Percentiles rank a stretch among this genome's conserved stretches.
Evolutionary conservation across 2,329 filamentous ascomycete genomes (phyloP).

Genomic region (Penicillium sp.): DNA sequence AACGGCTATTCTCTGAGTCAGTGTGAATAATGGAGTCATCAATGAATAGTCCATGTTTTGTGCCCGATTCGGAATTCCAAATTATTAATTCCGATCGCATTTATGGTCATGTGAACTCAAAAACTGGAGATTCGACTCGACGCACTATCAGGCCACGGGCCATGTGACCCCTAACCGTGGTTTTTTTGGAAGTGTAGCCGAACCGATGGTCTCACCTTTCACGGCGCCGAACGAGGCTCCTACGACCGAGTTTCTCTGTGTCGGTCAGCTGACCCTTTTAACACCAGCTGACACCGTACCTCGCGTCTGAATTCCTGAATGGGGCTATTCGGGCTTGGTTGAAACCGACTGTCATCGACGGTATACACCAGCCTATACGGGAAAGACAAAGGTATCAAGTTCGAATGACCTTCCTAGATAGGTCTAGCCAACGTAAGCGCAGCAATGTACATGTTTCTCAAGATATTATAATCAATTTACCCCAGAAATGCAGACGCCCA

Average conservation of each 20-base stretch:
- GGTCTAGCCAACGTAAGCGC: neutral
- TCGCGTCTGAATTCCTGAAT: neutral
- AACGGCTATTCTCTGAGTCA: neutral
- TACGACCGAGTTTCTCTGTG: neutral
- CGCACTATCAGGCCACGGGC: neutral
- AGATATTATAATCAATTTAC: neutral
- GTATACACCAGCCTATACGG: neutral
- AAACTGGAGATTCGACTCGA: neutral
- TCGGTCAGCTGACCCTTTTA: neutral
- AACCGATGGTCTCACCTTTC: neutral
- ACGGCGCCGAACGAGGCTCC: neutral
- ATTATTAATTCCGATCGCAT: neutral
- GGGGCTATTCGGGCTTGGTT: neutral
- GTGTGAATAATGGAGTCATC: neutral
- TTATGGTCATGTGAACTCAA: neutral
- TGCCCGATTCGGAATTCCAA: neutral
- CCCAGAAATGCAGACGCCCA: constrained; percentile 9
- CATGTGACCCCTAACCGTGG: neutral
- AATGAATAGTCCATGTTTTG: neutral
- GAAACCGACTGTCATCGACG: neutral
- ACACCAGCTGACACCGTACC: constrained; percentile 1
- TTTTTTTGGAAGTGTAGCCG: neutral
- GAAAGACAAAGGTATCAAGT: neutral
- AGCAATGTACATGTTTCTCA: neutral
- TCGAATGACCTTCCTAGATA: neutral